A percentile compares a stretch with the other conserved stretches of the same genome.
Conservation (phyloP, 2,329 filamentous ascomycete species). For the Xylariaceae sp. region DNA sequence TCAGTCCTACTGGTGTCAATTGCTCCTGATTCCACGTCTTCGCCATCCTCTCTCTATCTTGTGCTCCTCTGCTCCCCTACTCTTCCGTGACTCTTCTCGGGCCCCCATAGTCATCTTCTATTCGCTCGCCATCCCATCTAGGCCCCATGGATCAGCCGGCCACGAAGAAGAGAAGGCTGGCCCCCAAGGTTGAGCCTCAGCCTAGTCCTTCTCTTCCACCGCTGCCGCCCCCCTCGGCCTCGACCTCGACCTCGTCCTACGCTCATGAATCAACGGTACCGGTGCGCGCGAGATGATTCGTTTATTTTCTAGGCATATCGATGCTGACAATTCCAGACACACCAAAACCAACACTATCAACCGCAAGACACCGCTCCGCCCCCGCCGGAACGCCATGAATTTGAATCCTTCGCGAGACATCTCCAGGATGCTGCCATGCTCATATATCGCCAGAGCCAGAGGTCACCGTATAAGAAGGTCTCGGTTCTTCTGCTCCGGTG, state of each 20-base stretch:
- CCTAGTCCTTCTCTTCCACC: constrained; percentile 28
- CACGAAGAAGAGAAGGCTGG: constrained; percentile 38
- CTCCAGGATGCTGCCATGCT: constrained; percentile 64
- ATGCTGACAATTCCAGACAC: constrained; percentile 19
- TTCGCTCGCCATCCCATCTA: neutral
- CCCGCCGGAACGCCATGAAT: constrained; percentile 51
- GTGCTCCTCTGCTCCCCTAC: neutral
- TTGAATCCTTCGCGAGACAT: constrained; percentile 62
- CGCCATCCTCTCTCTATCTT: neutral
- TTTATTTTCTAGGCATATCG: constrained; percentile 4
- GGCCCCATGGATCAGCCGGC: constrained; percentile 33
- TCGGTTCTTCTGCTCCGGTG: constrained; percentile 58
- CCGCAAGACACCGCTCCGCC: constrained; percentile 29
- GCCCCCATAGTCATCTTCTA: neutral
- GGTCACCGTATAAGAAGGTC: constrained; percentile 51
- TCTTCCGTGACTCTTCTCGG: neutral
- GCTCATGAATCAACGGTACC: constrained; percentile 29
- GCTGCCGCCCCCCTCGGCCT: constrained; percentile 16
- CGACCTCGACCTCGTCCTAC: constrained; percentile 22
- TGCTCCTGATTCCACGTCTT: constrained; percentile 3
- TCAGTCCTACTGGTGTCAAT: constrained; percentile 12
- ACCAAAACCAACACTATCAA: constrained; percentile 28
- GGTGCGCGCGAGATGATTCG: constrained; percentile 9
- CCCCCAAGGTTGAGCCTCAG: constrained; percentile 34
- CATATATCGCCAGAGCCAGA: constrained; percentile 58